Base-by-base conservation (phyloP, 352 stramenopile species). In the Globisporangium abappressorium region DNA sequence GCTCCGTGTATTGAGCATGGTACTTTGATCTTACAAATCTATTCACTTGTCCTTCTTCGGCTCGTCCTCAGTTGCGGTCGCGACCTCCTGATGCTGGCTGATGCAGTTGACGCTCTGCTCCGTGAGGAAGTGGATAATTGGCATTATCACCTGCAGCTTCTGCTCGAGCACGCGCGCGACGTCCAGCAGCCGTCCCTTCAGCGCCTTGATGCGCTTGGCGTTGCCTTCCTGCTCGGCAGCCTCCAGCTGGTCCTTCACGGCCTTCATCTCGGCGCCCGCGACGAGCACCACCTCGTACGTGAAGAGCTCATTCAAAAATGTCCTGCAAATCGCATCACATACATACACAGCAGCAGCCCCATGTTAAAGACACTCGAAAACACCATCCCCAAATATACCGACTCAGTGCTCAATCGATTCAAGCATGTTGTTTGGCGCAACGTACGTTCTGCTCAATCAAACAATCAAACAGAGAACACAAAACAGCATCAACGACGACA, bases 271-370 rank as follows among this genome's bases (percentile, higher is more conserved):
- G 9, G 78, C 80, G 46, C 81, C 81, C 0, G 81, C 81, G 14
- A 88, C 80, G 54, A 90, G 61, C 64, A 90, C 81, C 36, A 90
- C 81, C 66, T 90, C 81, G 55, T 84, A 90, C 30, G 75, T 72
- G 65, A 90, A 90, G 24, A 90, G 59, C 62, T 90, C 81, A 60
- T 88, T 86, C 66, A 90, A 62, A 53, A 88, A 90, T 18, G 68
- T 77, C 57, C 79, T 89, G 61, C 9, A 49, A 6, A 38, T n/a
- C 54, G 1, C 26, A 58, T n/a, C 20, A 56, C 53, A 11, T 15
- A 56, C 59, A 62, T 28, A 71, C 38, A 71, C 5, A 51, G 36
- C 7, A 9, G 14, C 3, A 33, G 46, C 34, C 24, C 15, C 15
- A 12, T 14, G 28, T 58, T 38, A 58, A 24, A 6, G n/a, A n/a